Conservation (phyloP, 1,284 basidiomycete genomes). For the Apiotrichum siamense region DNA sequence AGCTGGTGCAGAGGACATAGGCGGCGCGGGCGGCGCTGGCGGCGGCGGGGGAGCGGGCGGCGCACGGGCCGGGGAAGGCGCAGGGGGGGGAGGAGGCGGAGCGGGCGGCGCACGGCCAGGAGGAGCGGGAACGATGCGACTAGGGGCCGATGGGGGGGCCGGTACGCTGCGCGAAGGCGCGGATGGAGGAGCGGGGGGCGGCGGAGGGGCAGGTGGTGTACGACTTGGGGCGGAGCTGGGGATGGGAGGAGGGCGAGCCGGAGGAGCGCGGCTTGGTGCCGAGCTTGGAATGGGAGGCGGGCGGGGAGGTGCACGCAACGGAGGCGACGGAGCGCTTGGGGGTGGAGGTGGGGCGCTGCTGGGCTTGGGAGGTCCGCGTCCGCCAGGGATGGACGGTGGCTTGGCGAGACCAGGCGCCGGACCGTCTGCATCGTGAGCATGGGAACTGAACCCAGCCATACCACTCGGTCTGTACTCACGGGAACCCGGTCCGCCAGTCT, state of each 20-base stretch:
- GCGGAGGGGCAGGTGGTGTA: slow-evolving; percentile 13
- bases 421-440: slow-evolving; percentile 12
- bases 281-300: slow-evolving; percentile 3
- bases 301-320: slow-evolving; percentile 16
- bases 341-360: slow-evolving; percentile 47
- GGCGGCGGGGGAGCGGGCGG: slow-evolving; percentile 13
- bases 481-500: slow-evolving; percentile 58
- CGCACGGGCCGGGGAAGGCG: slow-evolving; percentile 6
- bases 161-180: neutral
- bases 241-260: slow-evolving; percentile 9
- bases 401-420: slow-evolving; percentile 20
- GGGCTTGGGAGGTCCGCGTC: slow-evolving; percentile 57
- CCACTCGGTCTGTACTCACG: neutral
- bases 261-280: slow-evolving; percentile 1
- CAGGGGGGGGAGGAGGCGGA: slow-evolving; percentile 48
- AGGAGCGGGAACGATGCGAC: slow-evolving; percentile 5
- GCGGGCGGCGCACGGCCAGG: slow-evolving; percentile 66
- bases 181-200: slow-evolving; percentile 20
- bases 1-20: slow-evolving; percentile 11
- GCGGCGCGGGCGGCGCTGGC: slow-evolving; percentile 6
- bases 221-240: neutral
- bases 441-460: neutral
- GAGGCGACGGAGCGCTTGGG: slow-evolving; percentile 14
- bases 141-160: neutral
- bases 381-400: slow-evolving; percentile 21